Base-by-base conservation (phyloP, 2,329 filamentous ascomycete genomes). In the Teratosphaeria viscida region DNA sequence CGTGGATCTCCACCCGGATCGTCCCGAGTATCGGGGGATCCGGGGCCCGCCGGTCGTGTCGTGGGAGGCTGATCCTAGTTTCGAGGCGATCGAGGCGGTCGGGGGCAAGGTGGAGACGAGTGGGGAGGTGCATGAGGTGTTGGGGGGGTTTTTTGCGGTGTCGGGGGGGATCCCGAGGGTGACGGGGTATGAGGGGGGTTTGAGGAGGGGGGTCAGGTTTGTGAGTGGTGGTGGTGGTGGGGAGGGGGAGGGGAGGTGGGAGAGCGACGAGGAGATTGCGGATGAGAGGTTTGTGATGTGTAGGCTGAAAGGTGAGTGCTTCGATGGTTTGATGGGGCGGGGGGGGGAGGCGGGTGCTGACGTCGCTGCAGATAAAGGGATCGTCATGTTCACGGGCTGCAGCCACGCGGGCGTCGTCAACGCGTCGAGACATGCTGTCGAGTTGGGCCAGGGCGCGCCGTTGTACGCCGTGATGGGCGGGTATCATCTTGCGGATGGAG, bases 311-410 rank as follows among this genome's bases (percentile, higher is more conserved):
- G 66, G 67, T 68, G 57, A n/a, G 59, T 39, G 16, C 3, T 12
- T 4, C 56, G 58, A 34, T 61, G 37, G 19, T 11, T 5, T 34
- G 10, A 43, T 29, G 29, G 4, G n/a, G n/a, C n/a, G n/a, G 29
- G 1, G 52, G 34, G 10, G 32, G 1, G 16, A 5, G 11, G 11
- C 3, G 23, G 10, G 16, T 54, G 39, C 35, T 59, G 52, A 52
- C 47, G 14, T 16, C 12, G 5, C 3, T 37, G 26, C 54, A 69
- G 67, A 59, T 52, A 68, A 66, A 53, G 67, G 66, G 8, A 60
- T 69, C 19, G 66, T 69, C 2, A 59, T 68, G 49, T 69, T 69
- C 62, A 69, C 67, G 6, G 67, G 67, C 54, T 69, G 67, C 57
- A 64, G 60, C 34, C 67, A 69, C 57, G 67, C 65, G 16, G 67